Conservation (phyloP, 805 yeast species). For the Candida caryicola region DNA sequence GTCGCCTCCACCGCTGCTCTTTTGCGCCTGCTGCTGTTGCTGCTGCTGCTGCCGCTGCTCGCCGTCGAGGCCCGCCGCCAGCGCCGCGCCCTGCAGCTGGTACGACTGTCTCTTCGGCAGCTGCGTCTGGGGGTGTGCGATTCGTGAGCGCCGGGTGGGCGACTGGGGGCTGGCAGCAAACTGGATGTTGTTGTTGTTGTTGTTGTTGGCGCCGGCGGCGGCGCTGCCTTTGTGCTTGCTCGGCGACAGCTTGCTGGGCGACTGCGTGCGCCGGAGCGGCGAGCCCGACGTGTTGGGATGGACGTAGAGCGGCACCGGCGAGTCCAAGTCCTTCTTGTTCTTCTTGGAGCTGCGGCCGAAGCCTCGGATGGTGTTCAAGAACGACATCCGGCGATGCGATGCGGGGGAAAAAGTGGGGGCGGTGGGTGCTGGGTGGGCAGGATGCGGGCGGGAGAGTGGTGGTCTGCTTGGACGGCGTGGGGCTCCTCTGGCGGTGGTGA, state of each 20-base stretch:
- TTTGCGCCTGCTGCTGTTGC: constrained; percentile 12
- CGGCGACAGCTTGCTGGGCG: constrained; percentile 39
- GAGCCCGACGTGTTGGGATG: constrained; percentile 32
- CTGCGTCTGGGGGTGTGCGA: constrained; percentile 6
- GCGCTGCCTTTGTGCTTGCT: constrained; percentile 33
- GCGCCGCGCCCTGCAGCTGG: constrained; percentile 1
- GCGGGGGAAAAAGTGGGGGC: too few species aligned
- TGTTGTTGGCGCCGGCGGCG: too few species aligned
- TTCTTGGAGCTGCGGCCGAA: constrained; percentile 46
- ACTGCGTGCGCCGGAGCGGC: constrained; percentile 35
- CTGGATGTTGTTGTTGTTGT: constrained; percentile 18
- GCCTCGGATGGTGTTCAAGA: constrained; percentile 47
- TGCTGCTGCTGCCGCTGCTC: constrained; percentile 10
- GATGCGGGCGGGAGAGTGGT: not conserved
- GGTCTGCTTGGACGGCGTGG: not conserved
- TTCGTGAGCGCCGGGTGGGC: constrained; percentile 19
- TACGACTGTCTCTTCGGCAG: constrained; percentile 12
- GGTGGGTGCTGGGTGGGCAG: constrained; percentile 2
- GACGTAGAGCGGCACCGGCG: constrained; percentile 30
- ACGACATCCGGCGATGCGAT: too few species aligned
- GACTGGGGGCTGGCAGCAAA: constrained; percentile 18
- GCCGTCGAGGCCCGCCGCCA: too few species aligned
- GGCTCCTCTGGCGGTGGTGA: too few species aligned
- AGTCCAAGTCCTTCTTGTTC: constrained; percentile 37
- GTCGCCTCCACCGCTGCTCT: constrained; percentile 16